Evolutionary conservation across 2,329 filamentous ascomycete genomes (phyloP).

Genomic region (Aplosporella prunicola): DNA sequence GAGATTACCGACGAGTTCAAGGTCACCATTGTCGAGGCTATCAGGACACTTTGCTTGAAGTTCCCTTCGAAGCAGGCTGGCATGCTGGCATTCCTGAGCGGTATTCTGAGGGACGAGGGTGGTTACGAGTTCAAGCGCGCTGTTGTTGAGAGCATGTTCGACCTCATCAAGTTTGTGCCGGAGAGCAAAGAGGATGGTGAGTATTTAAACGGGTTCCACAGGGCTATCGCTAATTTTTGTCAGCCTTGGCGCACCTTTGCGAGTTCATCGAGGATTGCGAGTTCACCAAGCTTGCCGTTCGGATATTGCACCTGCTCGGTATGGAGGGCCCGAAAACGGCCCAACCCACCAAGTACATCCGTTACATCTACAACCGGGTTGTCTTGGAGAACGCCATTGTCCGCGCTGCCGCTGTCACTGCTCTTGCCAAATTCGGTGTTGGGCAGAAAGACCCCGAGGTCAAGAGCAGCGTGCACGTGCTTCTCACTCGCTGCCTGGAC

Average conservation of each 20-base stretch:
- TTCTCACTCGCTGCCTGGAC: constrained; percentile 87
- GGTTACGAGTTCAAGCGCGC: constrained; percentile 97
- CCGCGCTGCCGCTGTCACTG: constrained; percentile 87
- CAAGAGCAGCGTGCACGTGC: constrained; percentile 87
- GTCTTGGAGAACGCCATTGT: constrained; percentile 96
- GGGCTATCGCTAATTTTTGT: constrained; percentile 20
- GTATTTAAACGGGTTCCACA: constrained; percentile 12
- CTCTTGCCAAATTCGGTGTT: constrained; percentile 92
- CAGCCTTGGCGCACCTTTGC: constrained; percentile 84
- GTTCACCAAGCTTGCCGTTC: constrained; percentile 93
- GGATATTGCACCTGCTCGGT: constrained; percentile 88
- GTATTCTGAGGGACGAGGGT: constrained; percentile 92
- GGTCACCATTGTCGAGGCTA: constrained; percentile 98
- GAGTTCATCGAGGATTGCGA: constrained; percentile 99
- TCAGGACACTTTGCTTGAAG: constrained; percentile 91
- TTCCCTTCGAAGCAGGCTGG: constrained; percentile 97
- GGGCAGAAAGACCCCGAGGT: constrained; percentile 94
- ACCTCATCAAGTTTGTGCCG: constrained; percentile 96
- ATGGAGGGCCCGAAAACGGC: constrained; percentile 90
- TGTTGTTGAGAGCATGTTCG: constrained; percentile 98
- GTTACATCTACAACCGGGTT: constrained; percentile 98
- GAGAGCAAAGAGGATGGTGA: constrained; percentile 62
- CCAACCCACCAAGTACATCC: constrained; percentile 96
- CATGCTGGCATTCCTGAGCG: constrained; percentile 94
- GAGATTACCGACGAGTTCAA: constrained; percentile 99